A percentile compares a stretch with the other conserved stretches of the same genome.
Conservation (phyloP, 257 asterid genomes). For the Nicotiana undulata region DNA sequence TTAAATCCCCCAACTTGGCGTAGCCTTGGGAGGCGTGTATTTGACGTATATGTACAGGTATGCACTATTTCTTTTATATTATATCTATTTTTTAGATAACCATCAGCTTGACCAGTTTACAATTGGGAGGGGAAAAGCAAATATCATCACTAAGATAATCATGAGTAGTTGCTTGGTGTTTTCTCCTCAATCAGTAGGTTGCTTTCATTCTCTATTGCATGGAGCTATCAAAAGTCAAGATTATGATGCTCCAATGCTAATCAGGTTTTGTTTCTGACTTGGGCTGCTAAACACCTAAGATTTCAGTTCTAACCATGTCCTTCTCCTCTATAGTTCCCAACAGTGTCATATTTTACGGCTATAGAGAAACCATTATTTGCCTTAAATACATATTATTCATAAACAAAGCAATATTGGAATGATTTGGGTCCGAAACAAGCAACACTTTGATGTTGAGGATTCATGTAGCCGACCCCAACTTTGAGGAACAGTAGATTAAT, state of each 20-base stretch:
- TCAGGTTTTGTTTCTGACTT: no score
- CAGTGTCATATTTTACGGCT: no score
- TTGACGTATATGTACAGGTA: slow-evolving; percentile 79
- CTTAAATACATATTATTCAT: not conserved
- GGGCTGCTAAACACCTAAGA: no score
- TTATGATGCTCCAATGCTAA: not conserved
- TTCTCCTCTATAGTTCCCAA: no score
- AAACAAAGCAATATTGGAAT: not conserved
- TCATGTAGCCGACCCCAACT: not conserved
- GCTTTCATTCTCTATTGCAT: not conserved
- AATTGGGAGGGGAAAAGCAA: not conserved
- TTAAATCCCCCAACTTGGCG: slow-evolving; percentile 32
- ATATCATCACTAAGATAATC: not conserved
- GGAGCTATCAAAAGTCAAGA: not conserved
- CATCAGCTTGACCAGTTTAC: not conserved
- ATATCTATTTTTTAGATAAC: not conserved
- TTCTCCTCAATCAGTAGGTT: not conserved
- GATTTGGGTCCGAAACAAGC: not conserved
- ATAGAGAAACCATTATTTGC: not conserved
- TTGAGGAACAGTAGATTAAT: not conserved
- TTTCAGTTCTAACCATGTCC: not conserved
- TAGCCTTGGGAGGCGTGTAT: slow-evolving; percentile 74
- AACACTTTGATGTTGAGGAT: not conserved
- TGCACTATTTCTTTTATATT: not conserved
- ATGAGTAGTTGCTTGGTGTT: not conserved